These are phyloP conservation scores for Cucurbita moschata DNA, from an alignment of 306 rosid species.

Conservation along the genomic window DNA sequence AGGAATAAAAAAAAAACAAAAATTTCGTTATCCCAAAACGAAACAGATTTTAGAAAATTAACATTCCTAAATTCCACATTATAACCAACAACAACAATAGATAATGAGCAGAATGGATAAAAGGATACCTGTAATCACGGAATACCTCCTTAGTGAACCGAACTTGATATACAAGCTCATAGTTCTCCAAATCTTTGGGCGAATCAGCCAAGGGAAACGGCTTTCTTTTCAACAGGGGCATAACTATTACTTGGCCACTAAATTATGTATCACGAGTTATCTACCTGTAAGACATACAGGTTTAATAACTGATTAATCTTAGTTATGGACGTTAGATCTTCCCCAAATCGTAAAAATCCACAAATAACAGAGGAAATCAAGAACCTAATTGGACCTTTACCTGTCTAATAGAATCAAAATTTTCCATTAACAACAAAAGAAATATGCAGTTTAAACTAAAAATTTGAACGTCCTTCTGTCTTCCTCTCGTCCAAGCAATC, in stretches of 20 bases:
- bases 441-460: neutral
- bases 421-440: neutral
- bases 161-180: constrained; percentile 64
- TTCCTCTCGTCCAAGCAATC: neutral
- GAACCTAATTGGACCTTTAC: neutral
- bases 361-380: neutral
- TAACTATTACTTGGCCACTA: constrained; percentile 10
- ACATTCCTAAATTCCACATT: neutral
- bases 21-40: neutral
- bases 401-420: neutral
- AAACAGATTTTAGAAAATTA: neutral
- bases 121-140: constrained; percentile 76
- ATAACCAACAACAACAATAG: neutral
- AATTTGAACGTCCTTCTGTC: neutral
- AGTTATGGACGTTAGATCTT: neutral
- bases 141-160: constrained; percentile 81
- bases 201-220: constrained; percentile 47
- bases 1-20: constrained; percentile 21
- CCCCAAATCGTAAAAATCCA: neutral
- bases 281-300: neutral
- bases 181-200: constrained; percentile 55
- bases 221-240: constrained; percentile 79
- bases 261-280: neutral
- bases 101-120: neutral
- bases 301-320: too few species aligned